Conservation (phyloP, 192 early-diverging fungal genomes). For the Cladochytrium replicatum region DNA sequence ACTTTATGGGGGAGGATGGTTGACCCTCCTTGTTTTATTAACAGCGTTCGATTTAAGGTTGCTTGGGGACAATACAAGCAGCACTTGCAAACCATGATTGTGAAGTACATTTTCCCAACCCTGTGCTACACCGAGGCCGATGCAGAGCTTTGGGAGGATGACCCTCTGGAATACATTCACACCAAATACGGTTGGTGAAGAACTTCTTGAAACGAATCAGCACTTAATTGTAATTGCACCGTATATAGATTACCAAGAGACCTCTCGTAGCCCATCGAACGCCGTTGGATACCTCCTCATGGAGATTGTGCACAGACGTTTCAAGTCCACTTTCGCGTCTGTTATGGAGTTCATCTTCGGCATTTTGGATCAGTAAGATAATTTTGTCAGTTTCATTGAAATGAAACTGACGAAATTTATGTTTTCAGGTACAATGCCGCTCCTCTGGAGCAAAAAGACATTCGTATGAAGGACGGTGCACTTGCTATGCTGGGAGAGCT, state of each 20-base stretch:
- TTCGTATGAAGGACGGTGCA: slow-evolving; percentile 80
- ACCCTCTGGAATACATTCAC: slow-evolving; percentile 86
- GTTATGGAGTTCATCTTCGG: slow-evolving; percentile 72
- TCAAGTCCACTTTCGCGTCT: slow-evolving; percentile 65
- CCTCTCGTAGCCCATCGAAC: slow-evolving; percentile 63
- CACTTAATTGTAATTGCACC: slow-evolving; percentile 4
- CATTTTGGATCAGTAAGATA: slow-evolving; percentile 40
- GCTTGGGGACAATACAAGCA: slow-evolving; percentile 89
- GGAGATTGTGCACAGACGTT: slow-evolving; percentile 65
- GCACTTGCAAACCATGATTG: slow-evolving; percentile 66
- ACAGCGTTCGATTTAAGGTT: slow-evolving; percentile 72
- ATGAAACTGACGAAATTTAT: background rate
- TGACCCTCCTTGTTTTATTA: background rate
- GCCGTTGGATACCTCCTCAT: slow-evolving; percentile 72
- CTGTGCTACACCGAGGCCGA: slow-evolving; percentile 82
- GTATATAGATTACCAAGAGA: slow-evolving; percentile 55
- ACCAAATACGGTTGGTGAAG: slow-evolving; percentile 49
- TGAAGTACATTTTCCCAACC: slow-evolving; percentile 88
- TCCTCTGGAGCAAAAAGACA: slow-evolving; percentile 58
- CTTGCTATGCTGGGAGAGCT: slow-evolving; percentile 77
- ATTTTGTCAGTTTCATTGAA: slow-evolving; percentile 3
- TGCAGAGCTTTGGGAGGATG: slow-evolving; percentile 82
- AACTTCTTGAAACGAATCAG: too few relatives aligned
- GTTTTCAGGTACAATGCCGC: slow-evolving; percentile 42
- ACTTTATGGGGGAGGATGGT: background rate